Evolutionary conservation across 2,329 filamentous ascomycete species (phyloP), one percentile per base, ranked within the genome.

Genomic region (Colletotrichum sp.): DNA sequence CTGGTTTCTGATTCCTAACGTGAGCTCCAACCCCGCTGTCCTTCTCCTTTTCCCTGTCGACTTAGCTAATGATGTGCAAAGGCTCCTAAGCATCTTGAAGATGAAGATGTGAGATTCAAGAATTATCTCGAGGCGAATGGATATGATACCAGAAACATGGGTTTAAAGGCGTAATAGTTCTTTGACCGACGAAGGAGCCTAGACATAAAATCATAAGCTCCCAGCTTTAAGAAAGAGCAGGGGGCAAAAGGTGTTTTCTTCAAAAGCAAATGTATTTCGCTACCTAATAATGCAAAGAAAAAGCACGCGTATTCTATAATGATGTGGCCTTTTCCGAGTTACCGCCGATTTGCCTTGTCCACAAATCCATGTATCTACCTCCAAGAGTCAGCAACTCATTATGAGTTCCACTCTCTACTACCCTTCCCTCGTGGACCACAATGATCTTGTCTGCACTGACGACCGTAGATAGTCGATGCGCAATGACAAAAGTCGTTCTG

Each of bases 301-400:
- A 30, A 7, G 15, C 10, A 10, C 24, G 7, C 18, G 12, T 2
- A 15, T 16, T 18, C 6, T 39, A 8, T 39, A 44, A 3, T 16
- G 6, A 6, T 32, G 18, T 9, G 24, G 44, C 18, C 18, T 55
- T 52, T 16, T 66, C 60, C 8, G 36, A 55, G 8, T 24, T n/a
- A 8, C 63, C 57, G 2, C 69, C 63, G 12, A 75, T 81, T 71
- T 91, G 89, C 63, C 86, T 88, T 22, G 82, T 82, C 90, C 90
- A 92, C 4, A 92, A 77, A 30, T 88, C 83, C 48, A 84, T 82
- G 72, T 92, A 92, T 77, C 86, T 86, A 2, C 90, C 90, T 4
- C 85, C 84, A n/a, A 78, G 75, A 24, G 83, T 79, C 30, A 92
- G 79, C 57, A 92, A 81, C 34, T 88, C 85, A 1, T 66, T 16